Evolutionary conservation across 768 basidiomycete species (phyloP).

Genomic region (Dacryopinax primogenitus): DNA sequence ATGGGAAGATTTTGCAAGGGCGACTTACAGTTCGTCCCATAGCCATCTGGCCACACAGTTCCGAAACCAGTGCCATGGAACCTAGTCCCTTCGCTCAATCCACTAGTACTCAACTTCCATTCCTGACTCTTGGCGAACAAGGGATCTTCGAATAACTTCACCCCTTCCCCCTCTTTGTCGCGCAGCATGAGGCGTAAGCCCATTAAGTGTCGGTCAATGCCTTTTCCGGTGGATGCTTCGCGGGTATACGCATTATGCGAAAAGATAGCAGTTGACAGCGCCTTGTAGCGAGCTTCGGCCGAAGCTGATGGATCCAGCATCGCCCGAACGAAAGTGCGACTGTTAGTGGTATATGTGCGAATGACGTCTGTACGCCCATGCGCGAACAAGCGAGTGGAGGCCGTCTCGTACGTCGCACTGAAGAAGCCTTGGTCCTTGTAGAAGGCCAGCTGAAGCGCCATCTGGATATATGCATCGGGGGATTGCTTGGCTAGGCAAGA

Average conservation of each 20-base stretch:
- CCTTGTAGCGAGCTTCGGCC: constrained; percentile 30
- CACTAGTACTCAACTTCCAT: constrained; percentile 87
- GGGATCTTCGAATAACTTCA: constrained; percentile 62
- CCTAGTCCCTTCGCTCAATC: constrained; percentile 67
- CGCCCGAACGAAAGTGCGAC: constrained; percentile 59
- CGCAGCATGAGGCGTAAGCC: constrained; percentile 57
- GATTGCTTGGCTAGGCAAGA: constrained; percentile 35
- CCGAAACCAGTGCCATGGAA: constrained; percentile 93
- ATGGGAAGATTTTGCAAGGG: neutral
- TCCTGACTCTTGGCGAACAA: constrained; percentile 59
- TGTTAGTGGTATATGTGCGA: constrained; percentile 57
- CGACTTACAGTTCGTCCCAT: constrained; percentile 74
- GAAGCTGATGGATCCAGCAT: constrained; percentile 46
- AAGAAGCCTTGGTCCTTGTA: constrained; percentile 61
- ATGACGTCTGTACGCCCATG: constrained; percentile 86
- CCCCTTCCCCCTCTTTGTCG: constrained; percentile 38
- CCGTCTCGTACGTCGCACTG: constrained; percentile 89
- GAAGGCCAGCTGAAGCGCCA: constrained; percentile 86
- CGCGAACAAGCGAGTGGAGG: constrained; percentile 72
- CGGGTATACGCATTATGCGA: constrained; percentile 61
- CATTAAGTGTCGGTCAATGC: constrained; percentile 84
- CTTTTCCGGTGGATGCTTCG: constrained; percentile 65
- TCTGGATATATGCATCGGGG: constrained; percentile 81
- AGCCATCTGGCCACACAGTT: constrained; percentile 66
- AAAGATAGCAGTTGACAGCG: constrained; percentile 54